These are phyloP conservation scores for Ligustrum vulgare DNA, from an alignment of 257 asterid genomes.

Conservation along the genomic window DNA sequence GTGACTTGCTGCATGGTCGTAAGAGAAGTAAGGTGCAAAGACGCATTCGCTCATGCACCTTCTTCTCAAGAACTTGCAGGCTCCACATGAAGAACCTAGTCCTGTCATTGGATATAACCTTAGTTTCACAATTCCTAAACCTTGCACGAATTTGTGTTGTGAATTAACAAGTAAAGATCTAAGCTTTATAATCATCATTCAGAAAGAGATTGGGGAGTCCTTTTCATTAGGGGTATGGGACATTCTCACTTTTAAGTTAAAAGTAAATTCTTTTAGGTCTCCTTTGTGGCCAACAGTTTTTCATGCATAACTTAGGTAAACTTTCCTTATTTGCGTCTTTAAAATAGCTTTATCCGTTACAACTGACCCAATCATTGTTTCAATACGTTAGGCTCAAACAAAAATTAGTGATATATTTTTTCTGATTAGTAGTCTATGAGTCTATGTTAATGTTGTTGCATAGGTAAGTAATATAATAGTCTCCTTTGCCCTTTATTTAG, in stretches of 20 bases:
- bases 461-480: constrained; percentile 28
- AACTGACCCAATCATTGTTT: constrained; percentile 36
- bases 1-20: constrained; percentile 53
- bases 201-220: constrained; percentile 23
- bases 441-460: constrained; percentile 17
- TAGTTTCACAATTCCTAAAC: constrained; percentile 15
- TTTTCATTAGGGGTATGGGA: constrained; percentile 26
- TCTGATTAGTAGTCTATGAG: constrained; percentile 29
- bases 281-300: constrained; percentile 67
- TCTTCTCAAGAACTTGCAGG: constrained; percentile 75
- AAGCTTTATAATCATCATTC: constrained; percentile 38
- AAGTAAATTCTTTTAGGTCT: constrained; percentile 57
- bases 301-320: constrained; percentile 53
- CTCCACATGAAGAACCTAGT: constrained; percentile 67
- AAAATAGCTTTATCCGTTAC: constrained; percentile 26
- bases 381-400: constrained; percentile 21
- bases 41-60: constrained; percentile 61
- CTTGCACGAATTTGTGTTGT: constrained; percentile 1
- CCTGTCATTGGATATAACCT: constrained; percentile 44
- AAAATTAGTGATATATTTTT: constrained; percentile 32
- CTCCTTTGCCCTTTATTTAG: constrained; percentile 22
- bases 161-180: constrained; percentile 18
- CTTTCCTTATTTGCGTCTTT: constrained; percentile 40
- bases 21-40: constrained; percentile 66
- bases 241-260: constrained; percentile 40